A percentile compares a stretch with the other conserved stretches of the same genome.
Conservation (phyloP, 495 filamentous ascomycete species). For the Penicillium crystallinum region DNA sequence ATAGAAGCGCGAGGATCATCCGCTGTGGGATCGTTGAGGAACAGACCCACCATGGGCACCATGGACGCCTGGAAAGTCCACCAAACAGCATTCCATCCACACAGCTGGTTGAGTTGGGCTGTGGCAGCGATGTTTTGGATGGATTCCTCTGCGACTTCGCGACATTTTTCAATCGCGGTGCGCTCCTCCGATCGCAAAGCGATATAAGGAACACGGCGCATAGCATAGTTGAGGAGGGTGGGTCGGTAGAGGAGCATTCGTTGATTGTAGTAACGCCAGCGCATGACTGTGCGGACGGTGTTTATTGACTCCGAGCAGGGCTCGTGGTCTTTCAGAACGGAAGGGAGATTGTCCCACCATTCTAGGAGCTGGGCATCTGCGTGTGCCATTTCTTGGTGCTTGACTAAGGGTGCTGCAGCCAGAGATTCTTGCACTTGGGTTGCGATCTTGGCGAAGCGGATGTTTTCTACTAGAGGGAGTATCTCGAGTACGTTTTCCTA, state of each 20-base stretch:
- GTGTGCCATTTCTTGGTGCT: slow-evolving; percentile 56
- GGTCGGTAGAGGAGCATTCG: slow-evolving; percentile 77
- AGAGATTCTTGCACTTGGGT: slow-evolving; percentile 73
- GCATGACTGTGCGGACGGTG: slow-evolving; percentile 69
- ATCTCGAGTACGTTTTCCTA: slow-evolving; percentile 51
- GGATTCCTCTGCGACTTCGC: slow-evolving; percentile 61
- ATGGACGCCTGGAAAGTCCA: slow-evolving; percentile 75
- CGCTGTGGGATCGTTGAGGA: slow-evolving; percentile 56
- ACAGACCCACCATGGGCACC: slow-evolving; percentile 69
- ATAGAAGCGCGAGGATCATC: slow-evolving; percentile 51
- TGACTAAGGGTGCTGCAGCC: slow-evolving; percentile 61
- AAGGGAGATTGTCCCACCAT: slow-evolving; percentile 68
- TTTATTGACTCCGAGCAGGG: slow-evolving; percentile 66
- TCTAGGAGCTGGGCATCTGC: slow-evolving; percentile 63
- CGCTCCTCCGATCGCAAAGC: slow-evolving; percentile 59
- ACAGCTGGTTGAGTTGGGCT: slow-evolving; percentile 67
- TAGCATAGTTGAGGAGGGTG: slow-evolving; percentile 64
- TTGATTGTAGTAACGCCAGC: slow-evolving; percentile 75
- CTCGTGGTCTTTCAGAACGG: slow-evolving; percentile 62
- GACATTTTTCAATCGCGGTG: slow-evolving; percentile 61
- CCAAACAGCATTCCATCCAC: slow-evolving; percentile 80
- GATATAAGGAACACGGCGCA: slow-evolving; percentile 57
- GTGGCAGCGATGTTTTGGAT: slow-evolving; percentile 66
- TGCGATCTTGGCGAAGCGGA: slow-evolving; percentile 74
- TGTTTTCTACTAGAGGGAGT: slow-evolving; percentile 68